Evolutionary conservation across 1,139 yeast species (phyloP).

Genomic region (Magnusiomyces magnusii): DNA sequence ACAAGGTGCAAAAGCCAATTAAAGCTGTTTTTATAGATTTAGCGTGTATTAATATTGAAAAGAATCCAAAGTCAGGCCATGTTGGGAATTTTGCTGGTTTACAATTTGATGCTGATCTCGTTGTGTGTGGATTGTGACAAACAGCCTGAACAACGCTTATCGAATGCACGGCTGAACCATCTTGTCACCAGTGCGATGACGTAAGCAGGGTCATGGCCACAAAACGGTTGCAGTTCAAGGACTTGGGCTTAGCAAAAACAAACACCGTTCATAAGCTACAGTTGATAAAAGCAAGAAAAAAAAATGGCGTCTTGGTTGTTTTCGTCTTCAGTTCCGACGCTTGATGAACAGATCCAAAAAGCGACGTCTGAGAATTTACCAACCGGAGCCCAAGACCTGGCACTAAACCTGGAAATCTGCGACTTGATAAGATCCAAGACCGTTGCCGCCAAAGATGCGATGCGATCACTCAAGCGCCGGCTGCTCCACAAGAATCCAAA

Average conservation of each 20-base stretch:
- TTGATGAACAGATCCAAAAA: conserved; percentile 59
- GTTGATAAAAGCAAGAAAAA: not conserved
- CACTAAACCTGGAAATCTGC: conserved; percentile 75
- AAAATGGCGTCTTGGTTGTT: conserved; percentile 47
- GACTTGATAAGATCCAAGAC: conserved; percentile 81
- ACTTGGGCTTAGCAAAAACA: no score
- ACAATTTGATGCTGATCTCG: no score
- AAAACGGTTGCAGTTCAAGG: no score
- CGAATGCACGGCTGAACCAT: no score
- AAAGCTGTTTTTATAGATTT: conserved; percentile 1
- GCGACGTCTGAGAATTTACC: conserved; percentile 91
- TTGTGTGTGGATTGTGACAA: no score
- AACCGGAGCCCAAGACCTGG: conserved; percentile 80
- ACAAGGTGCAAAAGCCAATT: conserved; percentile 8
- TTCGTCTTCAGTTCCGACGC: conserved; percentile 40
- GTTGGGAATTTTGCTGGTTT: no score
- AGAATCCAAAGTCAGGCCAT: no score
- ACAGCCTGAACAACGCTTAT: no score
- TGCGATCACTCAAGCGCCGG: conserved; percentile 74
- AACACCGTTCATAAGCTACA: not conserved
- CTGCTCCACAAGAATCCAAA: conserved; percentile 64
- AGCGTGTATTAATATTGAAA: not conserved
- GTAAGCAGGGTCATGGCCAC: no score
- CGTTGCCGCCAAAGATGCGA: conserved; percentile 74
- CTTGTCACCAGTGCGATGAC: no score